These are phyloP conservation scores for Haplographium delicatum DNA, from an alignment of 495 filamentous ascomycete genomes.

Conservation along the genomic window DNA sequence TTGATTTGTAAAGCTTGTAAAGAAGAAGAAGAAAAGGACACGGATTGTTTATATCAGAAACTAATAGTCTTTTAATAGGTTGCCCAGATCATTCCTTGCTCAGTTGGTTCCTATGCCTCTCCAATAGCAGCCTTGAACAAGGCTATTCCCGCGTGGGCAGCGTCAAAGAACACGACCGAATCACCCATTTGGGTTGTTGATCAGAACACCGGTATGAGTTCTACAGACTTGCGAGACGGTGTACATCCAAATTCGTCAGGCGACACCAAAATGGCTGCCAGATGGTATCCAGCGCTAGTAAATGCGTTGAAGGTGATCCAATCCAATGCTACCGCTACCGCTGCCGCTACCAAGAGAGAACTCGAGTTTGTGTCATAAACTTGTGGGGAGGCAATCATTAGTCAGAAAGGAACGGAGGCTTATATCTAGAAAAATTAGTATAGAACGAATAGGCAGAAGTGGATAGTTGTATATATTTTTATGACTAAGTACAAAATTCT, in stretches of 20 bases:
- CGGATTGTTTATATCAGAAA: no score
- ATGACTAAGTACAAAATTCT: no score
- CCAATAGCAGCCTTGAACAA: slow-evolving; percentile 40
- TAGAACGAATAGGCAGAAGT: no score
- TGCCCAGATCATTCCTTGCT: slow-evolving; percentile 48
- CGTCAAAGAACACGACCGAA: slow-evolving; percentile 37
- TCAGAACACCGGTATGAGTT: slow-evolving; percentile 41
- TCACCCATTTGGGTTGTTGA: slow-evolving; percentile 49
- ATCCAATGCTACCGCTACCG: background rate
- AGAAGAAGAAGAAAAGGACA: no score
- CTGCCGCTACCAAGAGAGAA: background rate
- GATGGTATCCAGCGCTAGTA: slow-evolving; percentile 41
- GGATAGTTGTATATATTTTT: no score
- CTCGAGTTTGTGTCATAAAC: background rate
- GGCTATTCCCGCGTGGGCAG: slow-evolving; percentile 42
- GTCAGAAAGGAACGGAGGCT: no score
- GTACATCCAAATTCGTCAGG: slow-evolving; percentile 43
- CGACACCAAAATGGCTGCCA: slow-evolving; percentile 40
- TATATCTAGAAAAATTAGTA: no score
- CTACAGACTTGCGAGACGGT: slow-evolving; percentile 39
- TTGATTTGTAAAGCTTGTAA: background rate
- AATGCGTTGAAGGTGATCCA: slow-evolving; percentile 29
- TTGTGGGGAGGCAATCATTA: no score
- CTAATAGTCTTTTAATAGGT: slow-evolving; percentile 32
- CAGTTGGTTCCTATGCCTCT: slow-evolving; percentile 31